Evolutionary conservation across 345 rosid genomes (phyloP), one percentile per base, ranked within the genome.

Genomic region (Euphorbia tirucalli): DNA sequence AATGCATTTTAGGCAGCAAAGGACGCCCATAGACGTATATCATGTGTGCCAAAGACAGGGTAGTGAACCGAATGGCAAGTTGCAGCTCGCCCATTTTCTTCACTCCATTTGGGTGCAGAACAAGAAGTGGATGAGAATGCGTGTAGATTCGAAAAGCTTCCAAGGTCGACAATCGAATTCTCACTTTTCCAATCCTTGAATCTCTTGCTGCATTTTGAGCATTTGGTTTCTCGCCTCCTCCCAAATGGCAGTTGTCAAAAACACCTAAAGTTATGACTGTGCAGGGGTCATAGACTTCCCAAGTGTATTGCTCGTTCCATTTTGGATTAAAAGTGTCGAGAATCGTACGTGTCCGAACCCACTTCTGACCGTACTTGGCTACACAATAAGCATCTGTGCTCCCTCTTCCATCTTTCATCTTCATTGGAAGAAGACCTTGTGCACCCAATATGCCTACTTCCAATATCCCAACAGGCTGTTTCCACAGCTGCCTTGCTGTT

Each of bases 21-120:
- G n/a, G n/a, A n/a, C n/a, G n/a, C n/a, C n/a, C n/a, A n/a, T n/a
- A n/a, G n/a, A n/a, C n/a, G n/a, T n/a, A n/a, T n/a, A n/a, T n/a
- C 71, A 68, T 68, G 32, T 68, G n/a, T 22, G 71, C 71, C 0
- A 68, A 14, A 31, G 71, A 68, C 21, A 68, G 50, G 7, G 71
- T 68, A 32, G 71, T 68, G 62, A 68, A 68, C 37, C 71, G 30
- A 55, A 68, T 15, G n/a, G 71, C 71, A 0, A 68, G 71, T 24
- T 68, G 71, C 31, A 68, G 71, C 37, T 68, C 71, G 37, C 71
- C 71, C 62, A 52, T 68, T 68, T 68, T 68, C 71, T 68, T 68
- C 61, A 68, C 71, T 35, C 71, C 71, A 35, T 56, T 35, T 21
- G 62, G 63, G 49, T 68, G 71, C 22, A 54, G 52, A 35, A 55